phyloP scores from a whole-genome alignment of 2,329 filamentous ascomycete genomes.

The Parascedosporium putredinis region DNA sequence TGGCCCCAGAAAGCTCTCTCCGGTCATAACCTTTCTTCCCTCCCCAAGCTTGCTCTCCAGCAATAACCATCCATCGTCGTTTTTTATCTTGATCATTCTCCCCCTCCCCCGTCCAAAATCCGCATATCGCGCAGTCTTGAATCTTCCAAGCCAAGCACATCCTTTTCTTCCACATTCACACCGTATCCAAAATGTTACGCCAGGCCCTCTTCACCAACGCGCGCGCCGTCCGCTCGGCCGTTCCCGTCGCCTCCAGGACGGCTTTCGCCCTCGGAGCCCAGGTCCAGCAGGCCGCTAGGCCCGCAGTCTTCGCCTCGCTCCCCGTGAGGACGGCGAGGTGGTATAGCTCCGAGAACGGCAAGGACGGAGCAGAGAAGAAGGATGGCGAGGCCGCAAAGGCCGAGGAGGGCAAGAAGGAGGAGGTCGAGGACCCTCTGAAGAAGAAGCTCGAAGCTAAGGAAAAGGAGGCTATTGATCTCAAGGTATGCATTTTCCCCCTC shows the following conservation, averaged over 20 bases:
- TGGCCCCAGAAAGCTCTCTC: neutral
- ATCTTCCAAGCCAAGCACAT: neutral
- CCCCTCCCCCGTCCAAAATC: neutral
- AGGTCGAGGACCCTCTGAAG: constrained; percentile 29
- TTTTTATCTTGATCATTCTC: neutral
- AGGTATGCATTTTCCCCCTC: constrained; percentile 46
- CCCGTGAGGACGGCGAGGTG: constrained; percentile 7
- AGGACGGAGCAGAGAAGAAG: constrained; percentile 14
- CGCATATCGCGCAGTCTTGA: neutral
- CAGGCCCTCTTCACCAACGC: constrained; percentile 7
- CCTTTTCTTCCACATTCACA: neutral
- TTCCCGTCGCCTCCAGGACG: constrained; percentile 4
- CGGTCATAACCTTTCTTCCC: neutral
- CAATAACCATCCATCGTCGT: too few relatives aligned
- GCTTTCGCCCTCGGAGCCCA: constrained; percentile 6
- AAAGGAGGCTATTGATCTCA: constrained; percentile 59
- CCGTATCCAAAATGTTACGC: constrained; percentile 4
- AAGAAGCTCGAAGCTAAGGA: constrained; percentile 43
- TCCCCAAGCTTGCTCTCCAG: neutral
- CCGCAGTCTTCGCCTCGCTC: neutral
- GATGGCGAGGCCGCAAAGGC: constrained; percentile 19
- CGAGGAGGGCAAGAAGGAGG: constrained; percentile 21
- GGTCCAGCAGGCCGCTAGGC: constrained; percentile 4
- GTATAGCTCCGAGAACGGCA: constrained; percentile 11
- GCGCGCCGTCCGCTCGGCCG: constrained; percentile 6